Percentiles rank a stretch among this genome's conserved stretches.
These are phyloP conservation scores for Colletotrichum australisinense DNA, from an alignment of 2,329 filamentous ascomycete genomes.

Conservation along the genomic window DNA sequence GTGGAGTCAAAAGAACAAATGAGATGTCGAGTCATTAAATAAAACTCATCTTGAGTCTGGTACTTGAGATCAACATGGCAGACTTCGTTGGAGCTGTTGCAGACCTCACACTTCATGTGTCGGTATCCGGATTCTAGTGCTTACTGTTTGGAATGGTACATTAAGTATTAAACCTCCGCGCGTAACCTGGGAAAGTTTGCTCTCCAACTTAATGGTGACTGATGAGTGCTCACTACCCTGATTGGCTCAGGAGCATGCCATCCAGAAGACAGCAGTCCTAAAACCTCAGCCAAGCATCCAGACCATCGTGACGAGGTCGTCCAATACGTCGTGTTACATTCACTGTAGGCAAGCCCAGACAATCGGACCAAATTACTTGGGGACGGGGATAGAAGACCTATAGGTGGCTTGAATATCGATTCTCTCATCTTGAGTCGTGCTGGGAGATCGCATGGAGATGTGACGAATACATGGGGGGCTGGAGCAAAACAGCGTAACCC, in stretches of 20 bases:
- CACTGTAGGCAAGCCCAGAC: neutral
- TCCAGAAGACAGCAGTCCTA: neutral
- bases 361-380: neutral
- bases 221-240: fast-evolving
- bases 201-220: too few relatives aligned
- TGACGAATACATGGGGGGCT: neutral
- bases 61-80: neutral
- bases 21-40: neutral
- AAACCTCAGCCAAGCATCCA: neutral
- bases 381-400: fast-evolving
- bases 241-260: neutral
- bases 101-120: neutral
- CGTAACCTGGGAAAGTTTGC: neutral
- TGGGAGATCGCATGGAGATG: neutral
- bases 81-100: neutral
- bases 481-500: too few relatives aligned
- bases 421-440: neutral
- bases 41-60: neutral
- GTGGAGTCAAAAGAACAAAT: neutral
- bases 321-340: neutral
- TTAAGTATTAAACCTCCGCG: neutral
- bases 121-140: too few relatives aligned
- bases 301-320: neutral
- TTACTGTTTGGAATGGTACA: neutral
- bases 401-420: neutral